These are phyloP conservation scores for Starmerella bombicola DNA, from an alignment of 805 yeast genomes.

Conservation along the genomic window DNA sequence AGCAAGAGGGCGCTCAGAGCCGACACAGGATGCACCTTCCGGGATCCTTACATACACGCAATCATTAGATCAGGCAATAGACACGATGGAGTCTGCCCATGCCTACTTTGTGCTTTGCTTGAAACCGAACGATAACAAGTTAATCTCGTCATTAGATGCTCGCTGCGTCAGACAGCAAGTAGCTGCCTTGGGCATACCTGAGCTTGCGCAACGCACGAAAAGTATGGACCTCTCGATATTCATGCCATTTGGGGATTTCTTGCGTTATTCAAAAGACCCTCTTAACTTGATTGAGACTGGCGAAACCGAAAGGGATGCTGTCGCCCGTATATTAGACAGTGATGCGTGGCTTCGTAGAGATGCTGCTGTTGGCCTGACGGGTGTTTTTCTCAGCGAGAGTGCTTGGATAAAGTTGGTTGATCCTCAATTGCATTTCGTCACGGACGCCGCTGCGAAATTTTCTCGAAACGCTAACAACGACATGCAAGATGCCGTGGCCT, in stretches of 20 bases:
- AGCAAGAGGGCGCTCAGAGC: conserved; percentile 6
- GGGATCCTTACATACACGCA: conserved; percentile 15
- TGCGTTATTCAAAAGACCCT: conserved; percentile 21
- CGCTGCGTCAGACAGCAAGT: conserved; percentile 34
- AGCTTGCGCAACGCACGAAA: conserved; percentile 31
- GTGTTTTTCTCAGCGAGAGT: conserved; percentile 32
- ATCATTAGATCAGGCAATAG: conserved; percentile 30
- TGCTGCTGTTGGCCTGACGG: conserved; percentile 31
- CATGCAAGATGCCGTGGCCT: conserved; percentile 18
- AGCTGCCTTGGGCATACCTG: conserved; percentile 33
- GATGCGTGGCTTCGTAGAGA: conserved; percentile 31
- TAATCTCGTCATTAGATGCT: conserved; percentile 32
- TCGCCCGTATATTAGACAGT: conserved; percentile 23
- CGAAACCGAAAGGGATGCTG: conserved; percentile 28
- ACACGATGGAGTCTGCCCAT: conserved; percentile 31
- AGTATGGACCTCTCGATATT: conserved; percentile 31
- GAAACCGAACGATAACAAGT: conserved; percentile 33
- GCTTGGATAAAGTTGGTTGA: conserved; percentile 34
- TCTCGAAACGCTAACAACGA: conserved; percentile 14
- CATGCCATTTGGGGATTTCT: conserved; percentile 31
- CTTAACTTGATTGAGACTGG: conserved; percentile 1
- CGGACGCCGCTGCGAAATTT: conserved; percentile 26
- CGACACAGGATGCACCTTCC: conserved; percentile 1
- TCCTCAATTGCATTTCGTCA: conserved; percentile 29
- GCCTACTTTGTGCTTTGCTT: conserved; percentile 33